Evolutionary conservation across 208 protist genomes (phyloP).

Genomic region (Acanthamoeba triangularis): DNA sequence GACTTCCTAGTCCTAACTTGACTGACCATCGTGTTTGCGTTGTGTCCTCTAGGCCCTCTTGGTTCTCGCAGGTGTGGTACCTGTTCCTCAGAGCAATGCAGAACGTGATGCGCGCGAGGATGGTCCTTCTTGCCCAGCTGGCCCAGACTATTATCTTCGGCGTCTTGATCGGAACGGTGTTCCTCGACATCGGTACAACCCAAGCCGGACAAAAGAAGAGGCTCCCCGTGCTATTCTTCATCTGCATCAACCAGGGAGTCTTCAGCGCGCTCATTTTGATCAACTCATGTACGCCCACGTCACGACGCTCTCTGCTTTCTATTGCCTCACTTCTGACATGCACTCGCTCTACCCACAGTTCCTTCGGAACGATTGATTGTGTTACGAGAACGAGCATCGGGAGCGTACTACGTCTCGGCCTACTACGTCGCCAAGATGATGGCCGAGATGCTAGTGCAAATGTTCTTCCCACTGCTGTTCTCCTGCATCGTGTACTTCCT

Average conservation of each 20-base stretch:
- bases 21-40: neutral
- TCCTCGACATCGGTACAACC: constrained; percentile 65
- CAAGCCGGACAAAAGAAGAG: constrained; percentile 53
- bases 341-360: constrained; percentile 11
- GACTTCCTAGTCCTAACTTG: neutral
- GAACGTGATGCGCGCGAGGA: constrained; percentile 65
- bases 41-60: neutral
- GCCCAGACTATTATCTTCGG: constrained; percentile 60
- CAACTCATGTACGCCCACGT: constrained; percentile 65
- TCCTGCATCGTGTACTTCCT: constrained; percentile 73
- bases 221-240: constrained; percentile 72
- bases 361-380: constrained; percentile 80
- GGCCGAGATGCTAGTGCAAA: constrained; percentile 73
- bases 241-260: constrained; percentile 76
- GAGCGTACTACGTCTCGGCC: constrained; percentile 77
- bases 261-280: constrained; percentile 74
- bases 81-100: constrained; percentile 59
- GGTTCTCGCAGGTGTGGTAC: constrained; percentile 55
- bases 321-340: neutral
- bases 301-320: too few species aligned
- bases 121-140: constrained; percentile 47
- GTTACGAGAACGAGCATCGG: constrained; percentile 79
- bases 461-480: constrained; percentile 73
- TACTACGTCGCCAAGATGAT: constrained; percentile 83
- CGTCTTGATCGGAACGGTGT: constrained; percentile 73